These are phyloP conservation scores for Fusarium duplospermum DNA, from an alignment of 2,329 filamentous ascomycete genomes.

Conservation along the genomic window DNA sequence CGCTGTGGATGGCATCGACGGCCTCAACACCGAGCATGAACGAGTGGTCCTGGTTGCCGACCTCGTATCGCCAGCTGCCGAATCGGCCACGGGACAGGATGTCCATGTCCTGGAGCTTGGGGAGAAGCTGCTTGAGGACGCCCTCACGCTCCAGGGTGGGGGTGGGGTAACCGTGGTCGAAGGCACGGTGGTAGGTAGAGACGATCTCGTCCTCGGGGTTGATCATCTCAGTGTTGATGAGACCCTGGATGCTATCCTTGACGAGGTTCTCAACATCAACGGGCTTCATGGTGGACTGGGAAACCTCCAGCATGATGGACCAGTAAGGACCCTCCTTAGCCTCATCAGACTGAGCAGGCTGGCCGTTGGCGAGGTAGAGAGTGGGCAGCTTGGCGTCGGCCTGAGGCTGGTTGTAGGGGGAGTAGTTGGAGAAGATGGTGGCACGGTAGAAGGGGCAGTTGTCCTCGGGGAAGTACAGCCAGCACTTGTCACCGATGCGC, in stretches of 20 bases:
- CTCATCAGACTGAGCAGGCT: constrained; percentile 77
- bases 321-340: constrained; percentile 94
- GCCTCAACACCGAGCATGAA: constrained; percentile 98
- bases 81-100: constrained; percentile 98
- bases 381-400: constrained; percentile 87
- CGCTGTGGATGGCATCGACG: constrained; percentile 88
- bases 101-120: constrained; percentile 88
- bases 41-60: constrained; percentile 95
- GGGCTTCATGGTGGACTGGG: constrained; percentile 94
- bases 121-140: constrained; percentile 90
- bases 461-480: constrained; percentile 99
- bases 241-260: constrained; percentile 91
- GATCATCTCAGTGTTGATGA: constrained; percentile 98
- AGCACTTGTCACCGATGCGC: constrained; percentile 99
- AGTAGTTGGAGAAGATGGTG: constrained; percentile 99
- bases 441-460: constrained; percentile 99
- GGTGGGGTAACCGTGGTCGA: constrained; percentile 98
- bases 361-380: constrained; percentile 85
- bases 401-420: constrained; percentile 95
- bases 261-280: constrained; percentile 88
- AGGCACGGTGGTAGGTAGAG: constrained; percentile 96
- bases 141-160: constrained; percentile 95
- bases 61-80: constrained; percentile 98
- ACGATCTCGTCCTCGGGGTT: constrained; percentile 92
- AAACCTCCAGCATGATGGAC: constrained; percentile 99